Base-by-base conservation (phyloP, 345 rosid genomes). In the Xanthoceras sorbifolium region DNA sequence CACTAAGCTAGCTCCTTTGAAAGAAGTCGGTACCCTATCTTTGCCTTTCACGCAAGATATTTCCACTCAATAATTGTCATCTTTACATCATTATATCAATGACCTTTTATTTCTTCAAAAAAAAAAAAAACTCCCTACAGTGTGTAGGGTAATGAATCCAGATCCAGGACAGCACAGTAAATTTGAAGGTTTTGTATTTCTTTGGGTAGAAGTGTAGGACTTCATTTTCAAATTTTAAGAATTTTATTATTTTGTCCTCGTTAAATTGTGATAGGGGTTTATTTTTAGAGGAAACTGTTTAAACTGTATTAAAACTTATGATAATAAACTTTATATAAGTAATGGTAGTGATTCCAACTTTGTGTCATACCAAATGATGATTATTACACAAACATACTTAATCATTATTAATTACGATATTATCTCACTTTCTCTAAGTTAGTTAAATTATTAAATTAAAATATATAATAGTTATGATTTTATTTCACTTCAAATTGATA, bases 1-100 rank as follows among this genome's bases (percentile, higher is more conserved):
- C 76, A 5, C 44, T 28, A 31, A 44, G 40, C 28, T 42, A 42
- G 38, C 40, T 71, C 65, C 1, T 34, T 22, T 44, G 52, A 57
- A 14, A 12, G 40, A 8, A 17, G 18, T 34, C 10, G 48, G 60
- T 54, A 17, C 46, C 34, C 28, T 15, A 34, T 4, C 25, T 62
- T 73, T 18, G 44, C 59, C 9, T 17, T 11, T 74, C 60, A 63
- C 31, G 2, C 18, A 29, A 4, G 69, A 44, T 28, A 63, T 46
- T 73, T 73, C 59, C 17, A 62, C 26, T 63, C 60, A 73, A 62
- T 62, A 73, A 73, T 62, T 73, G 68, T 23, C 34, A 25, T 28
- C 28, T 5, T 11, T 62, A 66, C 67, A 61, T 28, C 46, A 73
- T 28, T 18, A 14, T 28, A 67, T 9, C 25, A 63, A 61, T 73